phyloP scores from a whole-genome alignment of 306 rosid genomes.

The Quercus agrifolia region DNA sequence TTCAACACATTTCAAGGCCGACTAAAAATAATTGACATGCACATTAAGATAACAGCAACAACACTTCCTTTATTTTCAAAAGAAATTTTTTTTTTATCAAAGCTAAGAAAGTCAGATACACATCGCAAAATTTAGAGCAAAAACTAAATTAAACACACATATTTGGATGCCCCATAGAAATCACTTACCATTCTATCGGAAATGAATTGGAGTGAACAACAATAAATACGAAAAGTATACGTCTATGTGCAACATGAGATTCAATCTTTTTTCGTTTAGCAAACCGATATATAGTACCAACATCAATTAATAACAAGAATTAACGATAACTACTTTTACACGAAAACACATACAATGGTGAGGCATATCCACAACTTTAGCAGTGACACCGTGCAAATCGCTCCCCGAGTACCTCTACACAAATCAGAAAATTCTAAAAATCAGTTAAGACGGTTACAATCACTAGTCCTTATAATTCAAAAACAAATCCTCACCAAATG shows the following conservation, averaged over 20 bases:
- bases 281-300: not conserved
- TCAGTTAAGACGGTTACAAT: constrained; percentile 1
- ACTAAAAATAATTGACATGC: not conserved
- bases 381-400: constrained; percentile 93
- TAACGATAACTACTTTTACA: not conserved
- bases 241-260: not conserved
- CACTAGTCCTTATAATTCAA: not conserved
- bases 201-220: not conserved
- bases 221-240: not conserved
- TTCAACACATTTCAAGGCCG: constrained; percentile 5
- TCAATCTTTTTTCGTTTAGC: not conserved
- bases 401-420: constrained; percentile 80
- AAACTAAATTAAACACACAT: not conserved
- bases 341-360: constrained; percentile 65
- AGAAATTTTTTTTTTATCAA: not conserved
- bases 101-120: not conserved
- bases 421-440: not conserved
- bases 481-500: constrained; percentile 55
- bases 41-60: constrained; percentile 11
- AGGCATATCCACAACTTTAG: constrained; percentile 97
- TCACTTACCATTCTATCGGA: not conserved
- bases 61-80: not conserved
- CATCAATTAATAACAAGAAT: not conserved
- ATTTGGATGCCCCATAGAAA: not conserved
- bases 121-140: not conserved